phyloP scores from a whole-genome alignment of 345 rosid species.

The Excoecaria cochinchinensis region DNA sequence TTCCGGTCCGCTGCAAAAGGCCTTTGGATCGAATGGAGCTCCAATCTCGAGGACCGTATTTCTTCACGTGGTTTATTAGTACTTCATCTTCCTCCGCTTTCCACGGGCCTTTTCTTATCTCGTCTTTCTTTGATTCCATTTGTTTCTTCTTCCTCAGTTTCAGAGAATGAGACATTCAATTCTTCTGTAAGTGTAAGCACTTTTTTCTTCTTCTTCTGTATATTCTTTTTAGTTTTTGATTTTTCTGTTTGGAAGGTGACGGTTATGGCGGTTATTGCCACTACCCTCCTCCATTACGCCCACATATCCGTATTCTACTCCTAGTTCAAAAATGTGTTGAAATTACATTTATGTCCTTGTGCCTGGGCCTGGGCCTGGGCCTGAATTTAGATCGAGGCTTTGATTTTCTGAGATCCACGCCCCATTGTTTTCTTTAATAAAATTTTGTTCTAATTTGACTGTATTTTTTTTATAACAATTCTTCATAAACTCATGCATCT shows the following conservation, averaged over 20 bases:
- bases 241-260: not conserved
- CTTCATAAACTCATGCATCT: too few relatives aligned
- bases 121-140: conserved; percentile 48
- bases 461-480: too few relatives aligned
- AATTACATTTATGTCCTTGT: conserved; percentile 11
- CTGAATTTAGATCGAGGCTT: not conserved
- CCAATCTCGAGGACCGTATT: conserved; percentile 91
- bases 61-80: conserved; percentile 62
- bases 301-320: conserved; percentile 18
- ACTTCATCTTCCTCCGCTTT: conserved; percentile 88
- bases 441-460: too few relatives aligned
- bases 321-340: not conserved
- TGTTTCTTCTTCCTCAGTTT: not conserved
- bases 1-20: conserved; percentile 76
- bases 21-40: conserved; percentile 99
- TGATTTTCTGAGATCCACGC: too few relatives aligned
- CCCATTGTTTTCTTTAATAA: too few relatives aligned
- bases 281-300: conserved; percentile 19
- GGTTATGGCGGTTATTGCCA: conserved; percentile 32
- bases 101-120: conserved; percentile 90
- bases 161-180: not conserved
- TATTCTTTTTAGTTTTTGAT: not conserved
- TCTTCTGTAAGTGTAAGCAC: too few relatives aligned
- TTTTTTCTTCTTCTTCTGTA: not conserved
- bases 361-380: too few relatives aligned